Evolutionary conservation across 164 flowering plant genomes (phyloP).

Genomic region (Kingdonia uniflora): DNA sequence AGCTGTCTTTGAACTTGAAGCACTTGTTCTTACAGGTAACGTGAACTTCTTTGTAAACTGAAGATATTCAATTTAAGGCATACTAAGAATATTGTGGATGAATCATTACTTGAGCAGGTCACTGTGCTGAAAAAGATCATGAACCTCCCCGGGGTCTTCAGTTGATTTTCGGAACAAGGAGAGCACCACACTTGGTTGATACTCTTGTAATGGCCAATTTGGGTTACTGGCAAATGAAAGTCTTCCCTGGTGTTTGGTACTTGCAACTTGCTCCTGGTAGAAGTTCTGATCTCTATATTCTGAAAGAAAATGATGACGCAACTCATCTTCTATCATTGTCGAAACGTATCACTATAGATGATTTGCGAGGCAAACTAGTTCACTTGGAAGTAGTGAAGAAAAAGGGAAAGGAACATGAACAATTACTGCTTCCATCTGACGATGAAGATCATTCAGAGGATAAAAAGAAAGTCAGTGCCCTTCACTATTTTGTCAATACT

Average conservation of each 20-base stretch:
- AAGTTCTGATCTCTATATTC: constrained; percentile 73
- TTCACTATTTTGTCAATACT: not conserved
- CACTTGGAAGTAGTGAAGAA: constrained; percentile 81
- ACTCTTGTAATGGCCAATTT: constrained; percentile 96
- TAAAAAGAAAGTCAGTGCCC: constrained; percentile 25
- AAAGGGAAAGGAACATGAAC: constrained; percentile 85
- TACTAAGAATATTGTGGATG: no score
- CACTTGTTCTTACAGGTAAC: constrained; percentile 89
- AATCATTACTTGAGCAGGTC: constrained; percentile 42
- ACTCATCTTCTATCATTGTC: constrained; percentile 21
- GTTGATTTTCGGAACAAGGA: constrained; percentile 84
- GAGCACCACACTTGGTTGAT: constrained; percentile 82
- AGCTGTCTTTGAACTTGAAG: constrained; percentile 95
- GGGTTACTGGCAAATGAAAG: constrained; percentile 99
- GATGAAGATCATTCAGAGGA: constrained; percentile 31
- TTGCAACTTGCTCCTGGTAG: constrained; percentile 96
- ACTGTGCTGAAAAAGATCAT: constrained; percentile 92
- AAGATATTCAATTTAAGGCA: not conserved
- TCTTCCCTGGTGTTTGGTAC: constrained; percentile 93
- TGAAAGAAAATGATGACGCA: constrained; percentile 47
- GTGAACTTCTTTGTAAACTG: not conserved
- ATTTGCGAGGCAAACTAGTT: constrained; percentile 83
- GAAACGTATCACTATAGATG: constrained; percentile 68
- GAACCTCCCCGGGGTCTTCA: constrained; percentile 98
- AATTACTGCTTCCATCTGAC: constrained; percentile 43